Conservation (phyloP, 2,329 filamentous ascomycete genomes). For the Fusarium avenaceum region DNA sequence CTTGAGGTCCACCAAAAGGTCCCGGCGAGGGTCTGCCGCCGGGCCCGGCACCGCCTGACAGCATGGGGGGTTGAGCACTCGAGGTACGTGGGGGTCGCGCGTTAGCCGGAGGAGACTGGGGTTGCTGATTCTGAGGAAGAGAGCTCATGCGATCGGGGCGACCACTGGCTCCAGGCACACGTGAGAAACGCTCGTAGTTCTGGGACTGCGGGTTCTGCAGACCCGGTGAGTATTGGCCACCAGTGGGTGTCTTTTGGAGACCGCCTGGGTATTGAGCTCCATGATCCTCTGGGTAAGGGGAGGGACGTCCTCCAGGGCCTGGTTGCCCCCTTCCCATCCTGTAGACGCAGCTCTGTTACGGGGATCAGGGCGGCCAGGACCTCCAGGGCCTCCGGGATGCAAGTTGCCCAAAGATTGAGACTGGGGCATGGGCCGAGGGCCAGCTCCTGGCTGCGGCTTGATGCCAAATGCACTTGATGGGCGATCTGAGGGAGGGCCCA, state of each 20-base stretch:
- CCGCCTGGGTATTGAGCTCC: slow-evolving; percentile 50
- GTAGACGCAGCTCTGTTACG: slow-evolving; percentile 60
- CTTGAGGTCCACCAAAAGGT: slow-evolving; percentile 36
- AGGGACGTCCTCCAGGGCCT: slow-evolving; percentile 43
- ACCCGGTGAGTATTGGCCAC: slow-evolving; percentile 41
- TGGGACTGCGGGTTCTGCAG: slow-evolving; percentile 40
- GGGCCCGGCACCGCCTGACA: slow-evolving; percentile 38
- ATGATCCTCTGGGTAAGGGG: slow-evolving; percentile 46
- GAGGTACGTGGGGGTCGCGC: slow-evolving; percentile 44
- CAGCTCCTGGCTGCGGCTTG: slow-evolving; percentile 58
- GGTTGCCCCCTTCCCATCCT: slow-evolving; percentile 58
- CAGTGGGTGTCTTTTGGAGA: slow-evolving; percentile 47
- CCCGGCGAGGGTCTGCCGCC: slow-evolving; percentile 45
- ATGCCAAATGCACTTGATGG: slow-evolving; percentile 68
- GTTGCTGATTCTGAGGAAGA: slow-evolving; percentile 45
- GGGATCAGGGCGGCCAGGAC: slow-evolving; percentile 52
- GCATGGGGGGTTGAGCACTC: slow-evolving; percentile 41
- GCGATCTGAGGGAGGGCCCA: slow-evolving; percentile 63
- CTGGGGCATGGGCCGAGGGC: slow-evolving; percentile 55
- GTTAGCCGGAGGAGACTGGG: slow-evolving; percentile 18
- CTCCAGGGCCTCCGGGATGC: slow-evolving; percentile 55
- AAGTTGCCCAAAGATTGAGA: slow-evolving; percentile 64
- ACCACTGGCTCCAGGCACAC: slow-evolving; percentile 51
- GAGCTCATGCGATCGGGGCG: slow-evolving; percentile 54
- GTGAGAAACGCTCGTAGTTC: slow-evolving; percentile 51